phyloP scores from a whole-genome alignment of 1,284 basidiomycete species.

The Fomitopsis betulina region DNA sequence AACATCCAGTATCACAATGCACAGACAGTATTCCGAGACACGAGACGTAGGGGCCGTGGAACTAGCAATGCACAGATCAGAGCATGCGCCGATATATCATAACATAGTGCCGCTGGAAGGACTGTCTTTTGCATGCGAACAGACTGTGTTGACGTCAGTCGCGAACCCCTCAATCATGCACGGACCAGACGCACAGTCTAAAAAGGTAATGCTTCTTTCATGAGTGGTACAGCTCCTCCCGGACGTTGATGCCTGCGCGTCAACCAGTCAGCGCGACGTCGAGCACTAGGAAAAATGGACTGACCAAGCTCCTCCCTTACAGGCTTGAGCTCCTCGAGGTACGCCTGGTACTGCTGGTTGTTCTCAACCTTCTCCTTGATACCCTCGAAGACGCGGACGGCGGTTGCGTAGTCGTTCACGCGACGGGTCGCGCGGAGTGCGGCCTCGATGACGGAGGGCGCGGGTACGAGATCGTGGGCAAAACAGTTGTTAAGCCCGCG shows the following conservation, averaged over 20 bases:
- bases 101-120: neutral
- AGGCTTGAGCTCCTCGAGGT: constrained; percentile 83
- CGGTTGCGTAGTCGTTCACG: constrained; percentile 96
- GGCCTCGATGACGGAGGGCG: constrained; percentile 84
- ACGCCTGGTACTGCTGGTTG: constrained; percentile 87
- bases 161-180: neutral
- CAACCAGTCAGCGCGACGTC: neutral
- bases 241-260: constrained; percentile 22
- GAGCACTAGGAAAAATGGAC: constrained; percentile 28
- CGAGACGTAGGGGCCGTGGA: neutral
- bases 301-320: constrained; percentile 87
- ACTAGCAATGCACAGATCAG: neutral
- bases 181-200: neutral
- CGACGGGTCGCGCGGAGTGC: constrained; percentile 87
- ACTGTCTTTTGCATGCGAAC: constrained; percentile 1
- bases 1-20: neutral
- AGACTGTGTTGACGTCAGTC: neutral
- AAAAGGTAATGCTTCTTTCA: constrained; percentile 11
- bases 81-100: neutral
- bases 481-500: constrained; percentile 99
- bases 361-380: constrained; percentile 95
- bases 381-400: constrained; percentile 93
- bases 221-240: constrained; percentile 29
- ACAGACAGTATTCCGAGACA: neutral
- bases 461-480: constrained; percentile 96